These are phyloP conservation scores for Botrytis hyacinthi DNA, from an alignment of 2,329 filamentous ascomycete genomes.

Conservation along the genomic window DNA sequence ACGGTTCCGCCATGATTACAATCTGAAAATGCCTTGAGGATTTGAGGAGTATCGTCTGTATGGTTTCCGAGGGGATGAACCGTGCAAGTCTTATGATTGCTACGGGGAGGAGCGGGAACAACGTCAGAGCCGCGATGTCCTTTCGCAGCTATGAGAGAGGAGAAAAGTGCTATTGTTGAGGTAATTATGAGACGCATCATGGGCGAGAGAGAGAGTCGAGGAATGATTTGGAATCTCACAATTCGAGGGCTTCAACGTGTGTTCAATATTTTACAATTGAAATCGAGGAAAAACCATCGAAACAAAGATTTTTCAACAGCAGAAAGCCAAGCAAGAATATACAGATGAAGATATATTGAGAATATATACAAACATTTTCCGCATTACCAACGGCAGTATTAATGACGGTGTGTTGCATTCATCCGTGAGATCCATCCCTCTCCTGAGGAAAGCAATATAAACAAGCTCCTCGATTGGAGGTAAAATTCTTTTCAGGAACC, in stretches of 20 bases:
- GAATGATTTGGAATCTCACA: not conserved
- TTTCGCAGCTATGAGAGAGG: not conserved
- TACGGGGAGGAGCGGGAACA: conserved; percentile 15
- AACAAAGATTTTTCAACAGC: not conserved
- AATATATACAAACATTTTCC: conserved; percentile 4
- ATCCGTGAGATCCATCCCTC: not conserved
- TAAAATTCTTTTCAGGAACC: conserved; percentile 24
- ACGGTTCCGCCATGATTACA: conserved; percentile 50
- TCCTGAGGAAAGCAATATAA: not conserved
- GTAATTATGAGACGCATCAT: conserved; percentile 9
- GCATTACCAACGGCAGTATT: not conserved
- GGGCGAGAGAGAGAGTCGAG: not conserved
- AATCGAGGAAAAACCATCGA: not conserved
- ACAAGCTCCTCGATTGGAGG: conserved; percentile 26
- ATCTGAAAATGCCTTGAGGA: conserved; percentile 48
- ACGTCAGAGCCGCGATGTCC: not conserved
- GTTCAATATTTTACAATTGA: not conserved
- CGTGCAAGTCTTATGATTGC: conserved; percentile 37
- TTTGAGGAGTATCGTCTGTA: conserved; percentile 52
- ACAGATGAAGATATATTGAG: not conserved
- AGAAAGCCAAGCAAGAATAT: not conserved
- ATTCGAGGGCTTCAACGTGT: not conserved
- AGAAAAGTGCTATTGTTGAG: not conserved
- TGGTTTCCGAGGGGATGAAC: conserved; percentile 42
- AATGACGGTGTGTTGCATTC: not conserved